Conservation (phyloP, 306 rosid genomes). For the Astragalus membranaceus region DNA sequence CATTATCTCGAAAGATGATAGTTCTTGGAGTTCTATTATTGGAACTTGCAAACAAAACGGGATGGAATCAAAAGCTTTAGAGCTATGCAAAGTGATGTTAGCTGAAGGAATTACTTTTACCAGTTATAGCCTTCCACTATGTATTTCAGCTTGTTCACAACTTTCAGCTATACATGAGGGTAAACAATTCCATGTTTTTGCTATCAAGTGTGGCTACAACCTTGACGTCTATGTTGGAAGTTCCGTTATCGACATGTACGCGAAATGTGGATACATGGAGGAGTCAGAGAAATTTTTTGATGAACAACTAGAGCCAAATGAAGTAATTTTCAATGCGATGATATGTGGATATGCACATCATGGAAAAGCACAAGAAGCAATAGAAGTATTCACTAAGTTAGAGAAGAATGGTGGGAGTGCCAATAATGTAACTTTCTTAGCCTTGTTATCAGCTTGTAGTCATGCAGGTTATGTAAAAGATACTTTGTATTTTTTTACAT, state of each 20-base stretch:
- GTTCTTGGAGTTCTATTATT: conserved; percentile 48
- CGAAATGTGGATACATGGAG: conserved; percentile 42
- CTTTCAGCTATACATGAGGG: conserved; percentile 33
- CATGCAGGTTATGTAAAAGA: conserved; percentile 34
- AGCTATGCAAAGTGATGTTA: conserved; percentile 42
- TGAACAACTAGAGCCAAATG: conserved; percentile 30
- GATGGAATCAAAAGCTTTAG: conserved; percentile 37
- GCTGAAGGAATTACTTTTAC: conserved; percentile 36
- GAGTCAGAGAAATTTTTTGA: conserved; percentile 34
- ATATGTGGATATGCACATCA: conserved; percentile 46
- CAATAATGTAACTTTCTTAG: conserved; percentile 37
- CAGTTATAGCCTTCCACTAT: conserved; percentile 46
- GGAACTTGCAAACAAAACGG: conserved; percentile 43
- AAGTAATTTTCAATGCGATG: conserved; percentile 44
- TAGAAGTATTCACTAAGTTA: conserved; percentile 27
- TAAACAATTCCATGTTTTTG: conserved; percentile 31
- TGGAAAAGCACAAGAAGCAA: conserved; percentile 41
- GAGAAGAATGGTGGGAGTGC: conserved; percentile 33
- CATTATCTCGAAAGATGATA: conserved; percentile 34
- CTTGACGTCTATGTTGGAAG: conserved; percentile 42
- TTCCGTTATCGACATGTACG: conserved; percentile 46
- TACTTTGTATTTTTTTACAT: conserved; percentile 18
- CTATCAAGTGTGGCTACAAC: conserved; percentile 37
- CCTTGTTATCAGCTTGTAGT: conserved; percentile 40
- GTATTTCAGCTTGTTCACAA: conserved; percentile 41